phyloP scores from a whole-genome alignment of 345 rosid species.

The Eucalyptus pauciflora region DNA sequence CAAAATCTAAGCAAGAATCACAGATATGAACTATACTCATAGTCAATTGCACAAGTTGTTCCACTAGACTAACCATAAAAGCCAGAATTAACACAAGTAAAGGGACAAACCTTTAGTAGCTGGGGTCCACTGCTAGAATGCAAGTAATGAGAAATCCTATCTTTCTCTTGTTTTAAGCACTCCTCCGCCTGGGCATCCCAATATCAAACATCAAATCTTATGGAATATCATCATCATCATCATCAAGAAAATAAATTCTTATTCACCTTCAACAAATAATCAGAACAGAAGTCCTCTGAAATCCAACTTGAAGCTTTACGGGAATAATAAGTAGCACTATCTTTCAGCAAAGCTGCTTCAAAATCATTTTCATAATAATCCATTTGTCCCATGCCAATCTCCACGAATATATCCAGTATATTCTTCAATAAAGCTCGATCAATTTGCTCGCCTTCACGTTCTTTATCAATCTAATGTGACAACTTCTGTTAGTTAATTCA shows the following conservation, averaged over 20 bases:
- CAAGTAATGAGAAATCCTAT: slow-evolving; percentile 38
- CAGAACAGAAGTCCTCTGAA: too few relatives aligned
- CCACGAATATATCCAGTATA: too few relatives aligned
- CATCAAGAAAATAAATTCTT: too few relatives aligned
- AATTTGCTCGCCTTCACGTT: too few relatives aligned
- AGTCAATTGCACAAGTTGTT: neutral
- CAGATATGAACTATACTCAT: neutral
- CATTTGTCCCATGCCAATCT: too few relatives aligned
- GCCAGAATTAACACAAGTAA: neutral
- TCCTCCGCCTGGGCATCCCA: slow-evolving; percentile 38
- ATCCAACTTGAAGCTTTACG: too few relatives aligned
- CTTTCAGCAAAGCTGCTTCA: too few relatives aligned
- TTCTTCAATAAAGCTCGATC: too few relatives aligned
- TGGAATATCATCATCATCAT: too few relatives aligned
- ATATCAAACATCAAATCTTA: neutral
- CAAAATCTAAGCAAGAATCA: neutral
- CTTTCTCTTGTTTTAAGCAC: slow-evolving; percentile 44
- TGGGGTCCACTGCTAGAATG: slow-evolving; percentile 35
- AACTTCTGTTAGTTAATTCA: neutral
- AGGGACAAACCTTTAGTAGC: slow-evolving; percentile 43
- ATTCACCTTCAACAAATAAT: too few relatives aligned
- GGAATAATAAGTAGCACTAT: too few relatives aligned
- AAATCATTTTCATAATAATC: too few relatives aligned
- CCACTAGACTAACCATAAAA: neutral
- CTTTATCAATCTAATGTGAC: slow-evolving; percentile 18